These are phyloP conservation scores for Metschnikowia santaceciliae DNA, from an alignment of 805 yeast species.

Conservation along the genomic window DNA sequence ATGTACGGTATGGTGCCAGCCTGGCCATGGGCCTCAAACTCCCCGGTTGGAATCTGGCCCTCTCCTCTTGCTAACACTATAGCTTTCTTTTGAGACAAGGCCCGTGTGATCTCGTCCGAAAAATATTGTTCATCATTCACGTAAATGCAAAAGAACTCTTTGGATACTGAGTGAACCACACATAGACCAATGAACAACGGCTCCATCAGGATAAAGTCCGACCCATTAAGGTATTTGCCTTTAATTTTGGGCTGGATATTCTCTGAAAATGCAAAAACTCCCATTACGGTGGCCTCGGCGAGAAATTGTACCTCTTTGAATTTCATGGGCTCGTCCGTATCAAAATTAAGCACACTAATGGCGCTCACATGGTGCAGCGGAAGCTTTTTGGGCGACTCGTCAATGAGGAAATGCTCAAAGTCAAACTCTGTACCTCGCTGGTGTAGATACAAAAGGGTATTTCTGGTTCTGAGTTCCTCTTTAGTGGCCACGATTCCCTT, in stretches of 20 bases:
- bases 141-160: constrained; percentile 49
- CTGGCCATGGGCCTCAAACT: constrained; percentile 25
- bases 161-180: constrained; percentile 55
- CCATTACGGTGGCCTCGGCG: constrained; percentile 16
- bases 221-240: constrained; percentile 1
- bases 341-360: constrained; percentile 12
- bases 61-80: constrained; percentile 56
- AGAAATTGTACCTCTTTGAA: background rate
- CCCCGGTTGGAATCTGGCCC: constrained; percentile 62
- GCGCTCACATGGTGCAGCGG: constrained; percentile 7
- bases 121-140: constrained; percentile 38
- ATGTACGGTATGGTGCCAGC: constrained; percentile 18
- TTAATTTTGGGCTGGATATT: background rate
- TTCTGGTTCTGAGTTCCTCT: constrained; percentile 49
- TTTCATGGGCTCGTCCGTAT: constrained; percentile 2
- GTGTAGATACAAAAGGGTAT: constrained; percentile 54
- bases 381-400: constrained; percentile 9
- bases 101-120: constrained; percentile 8
- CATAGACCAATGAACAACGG: constrained; percentile 47
- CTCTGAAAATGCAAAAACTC: constrained; percentile 5
- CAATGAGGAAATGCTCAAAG: constrained; percentile 10
- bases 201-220: constrained; percentile 1
- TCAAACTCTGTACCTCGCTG: constrained; percentile 16
- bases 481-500: constrained; percentile 40
- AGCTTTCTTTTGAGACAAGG: constrained; percentile 17